Percentiles rank a stretch among this genome's conserved stretches.
phyloP scores from a whole-genome alignment of 2,329 filamentous ascomycete species.

The Onygena corvina region DNA sequence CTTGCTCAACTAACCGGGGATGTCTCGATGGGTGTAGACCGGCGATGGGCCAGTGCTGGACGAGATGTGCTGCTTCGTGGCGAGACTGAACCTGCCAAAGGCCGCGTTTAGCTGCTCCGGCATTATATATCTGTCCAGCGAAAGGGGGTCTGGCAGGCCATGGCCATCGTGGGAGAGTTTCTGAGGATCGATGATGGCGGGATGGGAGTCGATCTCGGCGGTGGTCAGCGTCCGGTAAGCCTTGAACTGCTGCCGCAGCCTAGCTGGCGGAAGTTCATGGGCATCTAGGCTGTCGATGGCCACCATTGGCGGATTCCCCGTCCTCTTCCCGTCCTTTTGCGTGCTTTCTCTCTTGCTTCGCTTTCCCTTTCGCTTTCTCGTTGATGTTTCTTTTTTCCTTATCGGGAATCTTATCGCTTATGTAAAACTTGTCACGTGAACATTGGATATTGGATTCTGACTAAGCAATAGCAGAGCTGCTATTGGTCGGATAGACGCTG shows the following conservation, averaged over 20 bases:
- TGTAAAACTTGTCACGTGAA: not conserved
- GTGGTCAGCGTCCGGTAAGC: constrained; percentile 52
- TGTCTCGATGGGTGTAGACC: constrained; percentile 26
- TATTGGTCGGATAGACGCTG: not conserved
- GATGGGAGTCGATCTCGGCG: constrained; percentile 40
- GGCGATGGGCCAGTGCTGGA: constrained; percentile 17
- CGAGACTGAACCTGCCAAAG: constrained; percentile 27
- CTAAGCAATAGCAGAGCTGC: not conserved
- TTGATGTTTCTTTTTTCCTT: not conserved
- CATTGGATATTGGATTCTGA: not conserved
- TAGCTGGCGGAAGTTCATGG: constrained; percentile 62
- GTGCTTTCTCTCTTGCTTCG: not conserved
- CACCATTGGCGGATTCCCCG: not conserved
- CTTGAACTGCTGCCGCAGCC: constrained; percentile 63
- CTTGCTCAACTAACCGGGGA: constrained; percentile 25
- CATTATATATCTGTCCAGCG: constrained; percentile 23
- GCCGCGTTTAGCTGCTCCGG: constrained; percentile 22
- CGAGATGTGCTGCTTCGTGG: no score
- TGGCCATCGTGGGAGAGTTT: constrained; percentile 28
- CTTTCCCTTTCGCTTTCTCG: not conserved
- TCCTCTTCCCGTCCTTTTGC: not conserved
- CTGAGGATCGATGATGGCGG: constrained; percentile 46
- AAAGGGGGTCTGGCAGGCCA: constrained; percentile 19
- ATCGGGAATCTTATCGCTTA: no score
- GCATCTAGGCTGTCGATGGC: constrained; percentile 48